A percentile compares a stretch with the other conserved stretches of the same genome.
phyloP scores from a whole-genome alignment of 2,329 filamentous ascomycete genomes.

The Verticillium nubilum region DNA sequence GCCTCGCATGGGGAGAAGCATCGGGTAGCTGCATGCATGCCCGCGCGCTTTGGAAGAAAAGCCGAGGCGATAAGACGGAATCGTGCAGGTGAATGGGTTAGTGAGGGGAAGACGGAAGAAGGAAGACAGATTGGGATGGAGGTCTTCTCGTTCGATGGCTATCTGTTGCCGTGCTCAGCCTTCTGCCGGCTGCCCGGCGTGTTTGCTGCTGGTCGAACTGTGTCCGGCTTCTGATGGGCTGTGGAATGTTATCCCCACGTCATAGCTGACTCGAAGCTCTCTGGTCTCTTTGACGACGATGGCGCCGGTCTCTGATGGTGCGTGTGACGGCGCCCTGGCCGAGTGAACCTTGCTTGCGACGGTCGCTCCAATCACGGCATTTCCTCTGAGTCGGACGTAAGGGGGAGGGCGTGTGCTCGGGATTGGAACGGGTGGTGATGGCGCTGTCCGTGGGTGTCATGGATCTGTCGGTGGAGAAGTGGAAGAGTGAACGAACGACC shows the following conservation, averaged over 20 bases:
- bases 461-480: background rate
- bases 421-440: background rate
- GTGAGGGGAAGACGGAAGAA: no score
- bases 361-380: background rate
- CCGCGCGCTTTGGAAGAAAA: background rate
- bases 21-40: background rate
- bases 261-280: background rate
- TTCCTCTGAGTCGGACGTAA: no score
- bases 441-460: background rate
- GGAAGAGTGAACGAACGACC: background rate
- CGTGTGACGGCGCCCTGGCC: background rate
- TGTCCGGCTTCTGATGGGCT: background rate
- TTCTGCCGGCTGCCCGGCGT: background rate
- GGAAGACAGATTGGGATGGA: no score
- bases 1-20: no score
- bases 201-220: background rate
- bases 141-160: background rate
- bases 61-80: background rate
- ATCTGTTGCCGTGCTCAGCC: background rate
- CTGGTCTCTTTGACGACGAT: background rate
- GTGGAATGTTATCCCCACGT: background rate
- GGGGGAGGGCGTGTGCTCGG: background rate
- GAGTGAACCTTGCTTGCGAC: background rate
- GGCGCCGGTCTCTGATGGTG: background rate
- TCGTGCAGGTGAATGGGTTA: no score